phyloP scores from a whole-genome alignment of 2,329 filamentous ascomycete genomes.

The Trichoderma sp. region DNA sequence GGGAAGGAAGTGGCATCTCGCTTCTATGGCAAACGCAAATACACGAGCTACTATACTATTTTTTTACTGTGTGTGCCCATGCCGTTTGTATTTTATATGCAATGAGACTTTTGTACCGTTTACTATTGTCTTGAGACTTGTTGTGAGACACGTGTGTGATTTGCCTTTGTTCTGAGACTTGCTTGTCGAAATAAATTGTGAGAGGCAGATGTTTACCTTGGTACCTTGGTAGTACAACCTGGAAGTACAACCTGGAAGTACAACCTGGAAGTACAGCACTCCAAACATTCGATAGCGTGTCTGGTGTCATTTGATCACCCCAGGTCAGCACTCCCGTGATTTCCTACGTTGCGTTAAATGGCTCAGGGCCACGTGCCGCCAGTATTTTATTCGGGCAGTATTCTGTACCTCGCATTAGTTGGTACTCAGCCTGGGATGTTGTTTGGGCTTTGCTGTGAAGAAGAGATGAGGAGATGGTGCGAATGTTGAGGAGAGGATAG shows the following conservation, averaged over 20 bases:
- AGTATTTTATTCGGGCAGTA: background rate
- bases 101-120: background rate
- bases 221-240: background rate
- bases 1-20: background rate
- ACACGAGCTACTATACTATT: constrained; percentile 4
- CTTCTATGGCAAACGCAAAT: constrained; percentile 1
- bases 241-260: too few species aligned
- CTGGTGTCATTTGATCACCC: constrained; percentile 7
- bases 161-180: background rate
- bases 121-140: background rate
- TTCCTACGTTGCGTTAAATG: constrained; percentile 4
- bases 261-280: too few species aligned
- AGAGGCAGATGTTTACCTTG: too few species aligned
- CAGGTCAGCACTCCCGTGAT: background rate
- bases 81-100: background rate
- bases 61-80: background rate
- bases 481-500: too few species aligned
- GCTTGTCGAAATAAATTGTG: background rate
- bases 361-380: background rate
- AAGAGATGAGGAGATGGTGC: too few species aligned
- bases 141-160: too few species aligned
- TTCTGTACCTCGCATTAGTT: background rate
- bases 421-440: background rate
- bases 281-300: background rate
- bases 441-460: background rate